Conservation (phyloP, 257 asterid genomes). For the Solanum chmielewskii region DNA sequence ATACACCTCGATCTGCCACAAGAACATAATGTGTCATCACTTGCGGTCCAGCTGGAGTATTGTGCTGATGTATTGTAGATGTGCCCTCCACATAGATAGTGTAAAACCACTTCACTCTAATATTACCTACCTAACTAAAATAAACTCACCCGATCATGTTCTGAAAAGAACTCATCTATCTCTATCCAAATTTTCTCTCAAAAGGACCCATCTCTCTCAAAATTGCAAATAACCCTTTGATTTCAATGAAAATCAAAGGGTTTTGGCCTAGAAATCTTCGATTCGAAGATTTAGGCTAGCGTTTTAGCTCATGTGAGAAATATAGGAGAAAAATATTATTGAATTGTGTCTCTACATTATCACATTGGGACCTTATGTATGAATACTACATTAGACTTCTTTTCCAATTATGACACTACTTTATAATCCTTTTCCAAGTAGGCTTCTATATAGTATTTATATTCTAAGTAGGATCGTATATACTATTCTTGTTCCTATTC, state of each 20-base stretch:
- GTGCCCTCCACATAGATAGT: background rate
- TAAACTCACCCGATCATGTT: background rate
- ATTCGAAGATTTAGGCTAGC: background rate
- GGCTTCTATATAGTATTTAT: background rate
- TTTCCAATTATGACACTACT: background rate
- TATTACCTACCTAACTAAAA: background rate
- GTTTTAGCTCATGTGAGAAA: background rate
- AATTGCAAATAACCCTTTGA: background rate
- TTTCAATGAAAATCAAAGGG: background rate
- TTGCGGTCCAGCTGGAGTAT: background rate
- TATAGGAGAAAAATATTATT: background rate
- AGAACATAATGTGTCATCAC: background rate
- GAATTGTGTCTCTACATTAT: background rate
- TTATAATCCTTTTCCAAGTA: background rate
- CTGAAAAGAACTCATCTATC: background rate
- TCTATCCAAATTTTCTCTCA: background rate
- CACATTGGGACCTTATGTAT: background rate
- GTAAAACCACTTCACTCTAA: background rate
- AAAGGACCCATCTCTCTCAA: background rate
- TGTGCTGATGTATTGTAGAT: background rate
- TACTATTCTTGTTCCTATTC: background rate
- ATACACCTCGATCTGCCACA: background rate
- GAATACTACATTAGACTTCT: background rate
- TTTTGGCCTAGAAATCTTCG: background rate
- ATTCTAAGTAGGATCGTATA: background rate